Base-by-base conservation (phyloP, 2,329 filamentous ascomycete species). In the Fusarium acutatum region DNA sequence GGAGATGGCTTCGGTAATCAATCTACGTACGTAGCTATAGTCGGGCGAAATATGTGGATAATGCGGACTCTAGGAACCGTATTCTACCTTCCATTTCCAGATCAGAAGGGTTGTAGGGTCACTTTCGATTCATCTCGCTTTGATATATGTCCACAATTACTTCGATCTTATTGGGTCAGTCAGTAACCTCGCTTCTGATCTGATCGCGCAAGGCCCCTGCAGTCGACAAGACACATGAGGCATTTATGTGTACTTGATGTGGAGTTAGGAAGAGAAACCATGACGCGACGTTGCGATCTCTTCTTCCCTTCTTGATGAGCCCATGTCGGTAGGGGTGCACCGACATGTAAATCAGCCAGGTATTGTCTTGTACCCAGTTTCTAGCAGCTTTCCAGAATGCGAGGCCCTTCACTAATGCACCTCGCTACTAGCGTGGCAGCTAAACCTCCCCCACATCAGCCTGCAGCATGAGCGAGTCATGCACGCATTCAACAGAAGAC, bases 121-220 rank as follows among this genome's bases (percentile, higher is more conserved):
- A 3, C 7, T n/a, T 9, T 49, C 5, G 2, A 14, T 32, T n/a
- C 5, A n/a, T n/a, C 5, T 49, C 2, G 11, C 7, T 30, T 5
- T 13, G 7, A 18, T 5, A 32, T n/a, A n/a, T 49, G 7, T 7
- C 14, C 28, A 32, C 5, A 1, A n/a, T n/a, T 32, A 30, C 2
- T 13, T 30, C 0, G 1, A 9, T 32, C 28, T 49, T 49, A 30
- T 18, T 49, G 28, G 46, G 6, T n/a, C 20, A n/a, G 20, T 18
- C 7, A n/a, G 10, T 26, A n/a, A 13, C 13, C 14, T 49, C 10
- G 26, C 18, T 30, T n/a, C 14, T 49, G 28, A 9, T 30, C 10
- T 47, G 13, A 28, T 15, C 0, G 0, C 7, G 3, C 10, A 13
- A 6, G 20, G 1, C 20, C 46, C 28, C 5, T 49, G 26, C 5